Base-by-base conservation (phyloP, 352 stramenopile species). In the Phytophthora macrochlamydospora region DNA sequence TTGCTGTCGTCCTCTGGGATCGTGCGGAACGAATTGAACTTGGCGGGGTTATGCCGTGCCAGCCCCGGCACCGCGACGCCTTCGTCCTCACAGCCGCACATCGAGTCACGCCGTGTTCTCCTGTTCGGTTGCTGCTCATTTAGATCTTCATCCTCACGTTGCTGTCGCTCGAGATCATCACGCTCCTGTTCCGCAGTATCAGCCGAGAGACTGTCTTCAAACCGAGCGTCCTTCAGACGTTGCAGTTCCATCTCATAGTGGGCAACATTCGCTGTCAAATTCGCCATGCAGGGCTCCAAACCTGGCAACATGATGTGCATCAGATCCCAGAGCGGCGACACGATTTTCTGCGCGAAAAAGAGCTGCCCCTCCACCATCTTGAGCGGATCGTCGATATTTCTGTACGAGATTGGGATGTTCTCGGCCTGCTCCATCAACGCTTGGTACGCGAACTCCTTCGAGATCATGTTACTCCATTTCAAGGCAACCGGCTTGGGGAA, bases 391-490 rank as follows among this genome's bases (percentile, higher is more conserved):
- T 93, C 83, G 30, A 94, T 70, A 51, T 94, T 86, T 30, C 89
- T 75, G 56, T 94, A 92, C 44, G 88, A 94, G 24, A 95, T 76
- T 14, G 89, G 75, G 8, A 96, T 76, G 14, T 91, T 88, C 50
- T 94, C 84, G 0, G 81, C 79, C 51, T 93, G 83, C 54, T 97
- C 89, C 43, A 95, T 73, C 33, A 95, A 62, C 29, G 87, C 91
- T 57, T 97, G 89, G 51, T 87, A 89, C 12, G 85, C 83, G 68
- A 97, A 97, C 64, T 97, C 91, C 59, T 95, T 91, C 55, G 89
- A 83, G 45, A 97, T 94, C 79, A 95, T 90, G 63, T 95, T 92
- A 59, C 87, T 94, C 89, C 93, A 97, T 62, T 96, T 95, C 51
- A 93, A 76, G 38, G 93, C 92, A 4, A 98, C 81, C 4, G 87